phyloP scores from a whole-genome alignment of 768 basidiomycete genomes.

The Arthromyces matolae region DNA sequence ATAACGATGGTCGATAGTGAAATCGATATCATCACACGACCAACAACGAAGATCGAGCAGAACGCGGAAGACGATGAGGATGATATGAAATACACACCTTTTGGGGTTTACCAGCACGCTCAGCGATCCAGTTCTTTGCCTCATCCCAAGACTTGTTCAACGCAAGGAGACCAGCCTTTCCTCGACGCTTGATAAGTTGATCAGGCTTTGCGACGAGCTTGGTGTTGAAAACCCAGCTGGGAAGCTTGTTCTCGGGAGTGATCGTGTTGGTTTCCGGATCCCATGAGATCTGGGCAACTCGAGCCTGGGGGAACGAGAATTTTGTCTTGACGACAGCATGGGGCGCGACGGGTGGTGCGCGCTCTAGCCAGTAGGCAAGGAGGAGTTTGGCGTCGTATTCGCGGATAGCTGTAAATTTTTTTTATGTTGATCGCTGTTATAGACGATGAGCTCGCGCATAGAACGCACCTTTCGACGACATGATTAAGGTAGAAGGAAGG shows the following conservation, averaged over 20 bases:
- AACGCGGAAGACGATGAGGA: conserved; percentile 1
- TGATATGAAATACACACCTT: conserved; percentile 50
- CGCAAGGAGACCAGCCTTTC: conserved; percentile 93
- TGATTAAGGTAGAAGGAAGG: conserved; percentile 26
- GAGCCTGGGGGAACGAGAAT: conserved; percentile 62
- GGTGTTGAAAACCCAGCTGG: conserved; percentile 76
- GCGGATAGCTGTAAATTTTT: conserved; percentile 55
- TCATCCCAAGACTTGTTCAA: conserved; percentile 93
- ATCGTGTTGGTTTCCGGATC: conserved; percentile 61
- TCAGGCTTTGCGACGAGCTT: conserved; percentile 97
- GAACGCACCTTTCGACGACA: conserved; percentile 42
- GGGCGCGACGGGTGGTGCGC: conserved; percentile 76
- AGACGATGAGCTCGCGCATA: not conserved
- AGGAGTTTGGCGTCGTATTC: conserved; percentile 99
- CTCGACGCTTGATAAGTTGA: conserved; percentile 98
- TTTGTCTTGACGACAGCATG: conserved; percentile 50
- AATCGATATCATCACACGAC: conserved; percentile 11
- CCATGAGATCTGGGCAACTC: conserved; percentile 88
- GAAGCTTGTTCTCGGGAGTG: conserved; percentile 54
- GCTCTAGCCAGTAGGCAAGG: conserved; percentile 94
- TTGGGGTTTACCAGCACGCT: conserved; percentile 89
- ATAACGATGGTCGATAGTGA: conserved; percentile 11
- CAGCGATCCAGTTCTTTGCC: conserved; percentile 82
- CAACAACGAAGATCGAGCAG: conserved; percentile 9
- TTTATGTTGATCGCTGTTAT: conserved; percentile 6